Evolutionary conservation across 1,139 yeast genomes (phyloP).

Genomic region (Saccharomyces hybrid): DNA sequence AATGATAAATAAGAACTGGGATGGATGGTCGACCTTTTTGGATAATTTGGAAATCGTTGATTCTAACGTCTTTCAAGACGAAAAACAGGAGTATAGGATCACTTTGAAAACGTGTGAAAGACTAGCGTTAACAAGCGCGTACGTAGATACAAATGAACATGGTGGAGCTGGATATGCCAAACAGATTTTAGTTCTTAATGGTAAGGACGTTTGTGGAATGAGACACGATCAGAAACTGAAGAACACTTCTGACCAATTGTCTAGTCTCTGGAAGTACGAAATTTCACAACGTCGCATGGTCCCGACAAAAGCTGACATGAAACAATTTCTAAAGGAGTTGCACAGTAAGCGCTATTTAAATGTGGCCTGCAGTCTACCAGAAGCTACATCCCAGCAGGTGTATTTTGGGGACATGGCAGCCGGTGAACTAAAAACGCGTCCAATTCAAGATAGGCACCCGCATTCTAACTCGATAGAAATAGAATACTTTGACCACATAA

Average conservation of each 20-base stretch:
- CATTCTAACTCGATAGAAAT: not conserved
- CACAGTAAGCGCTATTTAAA: not conserved
- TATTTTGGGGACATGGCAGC: not conserved
- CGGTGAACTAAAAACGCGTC: not conserved
- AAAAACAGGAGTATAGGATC: not conserved
- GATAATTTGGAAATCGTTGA: conserved; percentile 30
- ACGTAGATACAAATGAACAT: not conserved
- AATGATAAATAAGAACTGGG: conserved; percentile 44
- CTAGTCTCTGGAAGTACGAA: not conserved
- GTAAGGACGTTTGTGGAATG: not conserved
- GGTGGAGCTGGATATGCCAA: not conserved
- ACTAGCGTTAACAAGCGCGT: not conserved
- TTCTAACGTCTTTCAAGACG: not conserved
- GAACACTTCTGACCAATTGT: not conserved
- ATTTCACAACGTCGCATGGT: not conserved
- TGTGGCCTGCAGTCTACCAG: not conserved
- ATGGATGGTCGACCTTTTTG: conserved; percentile 48
- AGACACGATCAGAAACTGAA: not conserved
- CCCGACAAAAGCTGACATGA: not conserved
- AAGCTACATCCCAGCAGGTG: not conserved
- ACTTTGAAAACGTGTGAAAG: not conserved
- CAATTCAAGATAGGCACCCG: not conserved
- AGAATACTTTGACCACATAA: not conserved
- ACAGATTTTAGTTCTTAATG: not conserved
- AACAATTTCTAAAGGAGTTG: not conserved